Evolutionary conservation across 1,139 yeast species (phyloP), one percentile per base, ranked within the genome.

Genomic region (Blastobotrys petasosporus): DNA sequence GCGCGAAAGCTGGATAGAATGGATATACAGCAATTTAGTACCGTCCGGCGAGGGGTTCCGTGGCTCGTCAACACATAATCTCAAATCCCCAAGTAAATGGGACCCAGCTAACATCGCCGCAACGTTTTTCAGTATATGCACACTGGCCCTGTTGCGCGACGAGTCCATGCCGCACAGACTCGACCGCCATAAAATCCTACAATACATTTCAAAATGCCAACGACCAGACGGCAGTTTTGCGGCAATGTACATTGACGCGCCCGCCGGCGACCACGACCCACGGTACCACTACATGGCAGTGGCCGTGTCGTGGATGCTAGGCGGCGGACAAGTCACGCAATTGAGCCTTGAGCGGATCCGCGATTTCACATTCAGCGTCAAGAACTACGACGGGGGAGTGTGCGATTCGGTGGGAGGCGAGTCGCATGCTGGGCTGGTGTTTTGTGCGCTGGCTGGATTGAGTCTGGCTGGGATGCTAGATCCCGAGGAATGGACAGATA

Each of bases 341-440:
- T 41, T 5, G 17, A 37, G 4, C 39, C 34, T 11, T 37, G 37
- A 10, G 44, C 42, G 9, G 33, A 36, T 32, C 28, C 39, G 25
- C 34, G 35, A 20, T 36, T 45, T 28, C 37, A n/a, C 20, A 20
- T 20, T 20, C 6, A 34, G 23, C 15, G 41, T 12, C n/a, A 43
- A 42, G 32, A 70, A 73, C 35, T 73, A 65, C 52, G 80, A 76
- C 57, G 97, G 97, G 1, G 97, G 96, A 0, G 59, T 79, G 39
- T 80, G 83, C 3, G 70, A 67, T 41, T 44, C 48, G 6, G 59
- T 63, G 5, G 68, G 73, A 46, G 71, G 76, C 17, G 98, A 92
- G 63, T 73, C 94, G 1, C 97, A 92, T 65, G 79, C 90, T 7
- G 98, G 98, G 0, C 74, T 84, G 52, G 84, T 95, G 0, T 92